Conservation (phyloP, 2,329 filamentous ascomycete genomes). For the Pseudocercospora fijiensis region DNA sequence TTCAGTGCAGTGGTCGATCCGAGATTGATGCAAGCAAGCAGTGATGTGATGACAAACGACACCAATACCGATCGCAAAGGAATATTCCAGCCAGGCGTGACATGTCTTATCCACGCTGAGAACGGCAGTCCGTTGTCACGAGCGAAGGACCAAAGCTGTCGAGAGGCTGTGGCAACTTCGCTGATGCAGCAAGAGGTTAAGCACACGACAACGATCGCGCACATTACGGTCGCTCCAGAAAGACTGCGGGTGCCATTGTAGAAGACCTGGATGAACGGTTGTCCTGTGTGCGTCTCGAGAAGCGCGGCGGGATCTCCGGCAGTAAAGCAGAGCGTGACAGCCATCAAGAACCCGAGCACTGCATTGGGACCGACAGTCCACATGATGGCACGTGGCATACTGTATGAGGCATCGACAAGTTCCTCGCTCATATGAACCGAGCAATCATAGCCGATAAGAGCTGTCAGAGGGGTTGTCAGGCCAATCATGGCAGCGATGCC, state of each 20-base stretch:
- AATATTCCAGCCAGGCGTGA: conserved; percentile 15
- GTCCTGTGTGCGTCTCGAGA: conserved; percentile 29
- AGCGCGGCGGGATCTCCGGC: conserved; percentile 28
- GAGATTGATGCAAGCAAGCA: conserved; percentile 32
- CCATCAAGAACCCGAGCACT: conserved; percentile 26
- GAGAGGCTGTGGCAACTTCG: conserved; percentile 29
- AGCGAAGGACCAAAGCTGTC: conserved; percentile 38
- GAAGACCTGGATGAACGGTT: conserved; percentile 30
- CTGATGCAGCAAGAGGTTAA: conserved; percentile 28
- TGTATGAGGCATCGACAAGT: conserved; percentile 22
- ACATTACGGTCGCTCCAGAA: conserved; percentile 27
- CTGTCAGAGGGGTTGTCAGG: conserved; percentile 34
- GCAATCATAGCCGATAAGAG: conserved; percentile 31
- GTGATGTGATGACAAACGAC: conserved; percentile 19
- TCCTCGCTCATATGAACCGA: conserved; percentile 33
- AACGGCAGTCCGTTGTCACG: conserved; percentile 40
- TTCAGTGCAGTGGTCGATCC: conserved; percentile 44
- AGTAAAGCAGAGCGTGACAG: conserved; percentile 37
- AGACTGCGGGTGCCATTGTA: conserved; percentile 30
- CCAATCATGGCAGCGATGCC: conserved; percentile 47
- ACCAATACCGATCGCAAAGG: conserved; percentile 30
- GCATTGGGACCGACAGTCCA: conserved; percentile 29
- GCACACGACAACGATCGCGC: conserved; percentile 29
- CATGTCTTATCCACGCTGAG: conserved; percentile 5
- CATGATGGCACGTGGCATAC: conserved; percentile 27